These are phyloP conservation scores for Acer campestre DNA, from an alignment of 345 rosid genomes.

Conservation along the genomic window DNA sequence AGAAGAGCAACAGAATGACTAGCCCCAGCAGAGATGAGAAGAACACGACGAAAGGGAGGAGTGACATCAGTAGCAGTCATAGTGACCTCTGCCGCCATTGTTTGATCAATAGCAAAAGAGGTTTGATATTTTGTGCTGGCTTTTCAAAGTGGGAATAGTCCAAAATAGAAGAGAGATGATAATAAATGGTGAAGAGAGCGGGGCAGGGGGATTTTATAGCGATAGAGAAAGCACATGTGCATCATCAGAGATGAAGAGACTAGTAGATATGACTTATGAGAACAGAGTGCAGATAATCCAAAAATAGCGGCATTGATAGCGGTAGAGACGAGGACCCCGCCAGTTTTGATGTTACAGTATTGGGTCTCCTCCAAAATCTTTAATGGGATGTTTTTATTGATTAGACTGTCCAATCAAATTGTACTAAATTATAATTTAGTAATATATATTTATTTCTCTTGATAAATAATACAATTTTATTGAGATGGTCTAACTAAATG, in stretches of 20 bases:
- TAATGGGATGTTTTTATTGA: too few species aligned
- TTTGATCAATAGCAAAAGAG: neutral
- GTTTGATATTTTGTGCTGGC: too few species aligned
- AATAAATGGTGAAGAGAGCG: neutral
- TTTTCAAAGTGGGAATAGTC: neutral
- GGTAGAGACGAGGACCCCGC: neutral
- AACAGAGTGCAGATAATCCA: neutral
- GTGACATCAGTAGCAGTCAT: slow-evolving; percentile 38
- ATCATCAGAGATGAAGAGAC: neutral
- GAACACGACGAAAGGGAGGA: slow-evolving; percentile 57
- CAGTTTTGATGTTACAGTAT: neutral
- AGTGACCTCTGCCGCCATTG: slow-evolving; percentile 54
- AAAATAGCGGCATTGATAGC: slow-evolving; percentile 25
- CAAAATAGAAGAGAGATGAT: neutral
- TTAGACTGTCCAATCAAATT: too few species aligned
- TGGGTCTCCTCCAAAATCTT: too few species aligned
- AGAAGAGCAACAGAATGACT: slow-evolving; percentile 94
- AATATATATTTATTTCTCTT: too few species aligned
- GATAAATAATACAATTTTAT: too few species aligned
- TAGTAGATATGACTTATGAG: neutral
- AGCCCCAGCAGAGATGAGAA: slow-evolving; percentile 94
- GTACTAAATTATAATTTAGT: too few species aligned
- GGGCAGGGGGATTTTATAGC: slow-evolving; percentile 18
- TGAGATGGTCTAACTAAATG: too few species aligned
- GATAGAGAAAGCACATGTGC: slow-evolving; percentile 21